Base-by-base conservation (phyloP, 1,284 basidiomycete species). In the Schizophyllum amplum region DNA sequence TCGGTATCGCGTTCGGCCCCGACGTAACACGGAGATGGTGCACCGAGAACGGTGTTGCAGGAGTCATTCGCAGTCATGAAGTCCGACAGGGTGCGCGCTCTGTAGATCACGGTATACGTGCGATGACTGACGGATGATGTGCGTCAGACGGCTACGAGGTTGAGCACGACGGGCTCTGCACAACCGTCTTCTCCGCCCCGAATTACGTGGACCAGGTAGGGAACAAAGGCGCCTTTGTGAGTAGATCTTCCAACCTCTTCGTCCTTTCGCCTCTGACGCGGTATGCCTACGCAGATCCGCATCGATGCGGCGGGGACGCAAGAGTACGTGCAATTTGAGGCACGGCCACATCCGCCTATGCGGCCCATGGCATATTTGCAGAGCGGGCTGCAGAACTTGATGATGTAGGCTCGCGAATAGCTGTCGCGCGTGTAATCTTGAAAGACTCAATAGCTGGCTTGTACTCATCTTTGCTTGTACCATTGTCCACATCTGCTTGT, bases 61-160 rank as follows among this genome's bases (percentile, higher is more conserved):
- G 92, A 4, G 81, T 99, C 54, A 87, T 99, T 65, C 88, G 97
- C 55, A 94, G 92, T 64, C 97, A 99, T 71, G 97, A 99, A 81
- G 96, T 99, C 50, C 86, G 97, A 57, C 92, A 96, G 78, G 87
- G 90, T 87, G 64, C 57, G 79, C 62, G 9, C 55, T 49, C 20
- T 23, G 24, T 13, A 21, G 4, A 4, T n/a, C 33, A 17, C 17
- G 7, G 13, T 3, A 17, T 4, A 6, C 23, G 25, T 7, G 3
- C 4, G 17, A 7, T 33, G 25, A 47, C 42, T n/a, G n/a, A 22
- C 33, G 47, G n/a, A 47, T 46, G n/a, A 5, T 48, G 53, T 21
- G 24, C 60, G 27, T 26, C 61, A 90, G 89, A 86, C 63, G 90
- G 93, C 21, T 96, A 94, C 71, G 84, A 91, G 60, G 79, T 95